Evolutionary conservation across 1,284 basidiomycete species (phyloP).

Genomic region (Apiotrichum akiyoshidainum): DNA sequence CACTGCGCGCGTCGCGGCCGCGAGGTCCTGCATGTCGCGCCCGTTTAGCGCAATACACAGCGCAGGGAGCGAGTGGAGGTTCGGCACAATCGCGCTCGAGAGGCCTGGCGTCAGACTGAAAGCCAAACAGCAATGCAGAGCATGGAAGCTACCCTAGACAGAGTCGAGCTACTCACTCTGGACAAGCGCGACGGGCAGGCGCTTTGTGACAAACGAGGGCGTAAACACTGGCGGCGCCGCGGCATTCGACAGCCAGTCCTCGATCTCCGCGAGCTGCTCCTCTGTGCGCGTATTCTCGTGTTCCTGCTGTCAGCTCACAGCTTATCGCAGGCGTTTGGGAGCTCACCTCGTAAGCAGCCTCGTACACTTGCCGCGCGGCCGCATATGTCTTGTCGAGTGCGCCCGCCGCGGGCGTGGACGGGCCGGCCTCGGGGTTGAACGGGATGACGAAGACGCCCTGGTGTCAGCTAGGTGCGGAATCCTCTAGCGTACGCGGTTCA

Average conservation of each 20-base stretch:
- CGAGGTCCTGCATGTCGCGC: conserved; percentile 32
- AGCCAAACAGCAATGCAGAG: too few relatives aligned
- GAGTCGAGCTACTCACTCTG: conserved; percentile 37
- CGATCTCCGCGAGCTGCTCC: conserved; percentile 38
- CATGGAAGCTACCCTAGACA: too few relatives aligned
- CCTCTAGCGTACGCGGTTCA: conserved; percentile 30
- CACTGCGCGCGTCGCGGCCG: conserved; percentile 25
- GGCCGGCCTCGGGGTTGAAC: conserved; percentile 25
- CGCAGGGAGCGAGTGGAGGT: conserved; percentile 5
- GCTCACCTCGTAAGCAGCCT: conserved; percentile 24
- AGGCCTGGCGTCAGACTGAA: conserved; percentile 23
- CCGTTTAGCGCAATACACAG: conserved; percentile 21
- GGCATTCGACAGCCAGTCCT: conserved; percentile 35
- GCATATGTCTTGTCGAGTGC: conserved; percentile 29
- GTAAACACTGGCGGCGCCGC: conserved; percentile 20
- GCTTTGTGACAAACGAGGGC: conserved; percentile 17
- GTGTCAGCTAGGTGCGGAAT: not conserved
- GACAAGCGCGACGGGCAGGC: conserved; percentile 36
- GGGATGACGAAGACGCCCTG: conserved; percentile 42
- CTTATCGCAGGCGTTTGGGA: not conserved
- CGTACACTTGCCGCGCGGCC: conserved; percentile 16
- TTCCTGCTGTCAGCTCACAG: conserved; percentile 12
- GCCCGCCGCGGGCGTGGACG: conserved; percentile 6
- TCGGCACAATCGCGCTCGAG: conserved; percentile 16
- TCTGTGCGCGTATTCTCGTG: conserved; percentile 26